Evolutionary conservation across 2,329 filamentous ascomycete genomes (phyloP).

Genomic region (Fusarium piperis): DNA sequence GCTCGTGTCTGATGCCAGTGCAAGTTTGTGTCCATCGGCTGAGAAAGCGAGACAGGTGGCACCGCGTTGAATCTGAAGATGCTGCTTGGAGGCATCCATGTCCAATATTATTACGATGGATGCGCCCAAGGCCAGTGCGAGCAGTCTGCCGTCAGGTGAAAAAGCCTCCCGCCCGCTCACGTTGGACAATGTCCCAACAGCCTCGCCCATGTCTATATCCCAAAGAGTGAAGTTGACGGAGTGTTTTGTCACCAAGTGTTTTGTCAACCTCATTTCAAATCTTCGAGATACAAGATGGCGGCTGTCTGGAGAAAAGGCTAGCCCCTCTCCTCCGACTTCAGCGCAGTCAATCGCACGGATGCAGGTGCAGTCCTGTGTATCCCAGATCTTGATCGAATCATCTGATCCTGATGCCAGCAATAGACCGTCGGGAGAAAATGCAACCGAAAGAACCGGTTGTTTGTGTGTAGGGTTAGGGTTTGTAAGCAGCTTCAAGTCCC

Average conservation of each 20-base stretch:
- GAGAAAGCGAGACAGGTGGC: not conserved
- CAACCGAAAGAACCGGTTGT: not conserved
- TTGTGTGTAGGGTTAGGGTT: not conserved
- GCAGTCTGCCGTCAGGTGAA: not conserved
- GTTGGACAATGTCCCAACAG: not conserved
- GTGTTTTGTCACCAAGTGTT: too few species aligned
- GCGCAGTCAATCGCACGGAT: not conserved
- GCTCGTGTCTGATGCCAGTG: not conserved
- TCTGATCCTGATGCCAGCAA: not conserved
- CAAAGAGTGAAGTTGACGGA: too few species aligned
- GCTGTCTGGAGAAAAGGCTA: not conserved
- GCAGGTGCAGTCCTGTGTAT: not conserved
- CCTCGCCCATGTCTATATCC: not conserved
- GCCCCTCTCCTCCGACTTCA: rapidly evolving
- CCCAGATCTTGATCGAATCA: not conserved
- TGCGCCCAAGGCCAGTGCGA: not conserved
- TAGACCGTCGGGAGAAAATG: not conserved
- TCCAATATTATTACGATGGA: not conserved
- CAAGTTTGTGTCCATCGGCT: not conserved
- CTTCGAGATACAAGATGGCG: not conserved
- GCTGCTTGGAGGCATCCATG: not conserved
- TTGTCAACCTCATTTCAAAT: too few species aligned
- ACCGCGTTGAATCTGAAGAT: not conserved
- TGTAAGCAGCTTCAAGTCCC: not conserved
- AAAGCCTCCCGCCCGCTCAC: not conserved